Evolutionary conservation across 177 flowering plant species (phyloP).

Genomic region (Vitis hybrid): DNA sequence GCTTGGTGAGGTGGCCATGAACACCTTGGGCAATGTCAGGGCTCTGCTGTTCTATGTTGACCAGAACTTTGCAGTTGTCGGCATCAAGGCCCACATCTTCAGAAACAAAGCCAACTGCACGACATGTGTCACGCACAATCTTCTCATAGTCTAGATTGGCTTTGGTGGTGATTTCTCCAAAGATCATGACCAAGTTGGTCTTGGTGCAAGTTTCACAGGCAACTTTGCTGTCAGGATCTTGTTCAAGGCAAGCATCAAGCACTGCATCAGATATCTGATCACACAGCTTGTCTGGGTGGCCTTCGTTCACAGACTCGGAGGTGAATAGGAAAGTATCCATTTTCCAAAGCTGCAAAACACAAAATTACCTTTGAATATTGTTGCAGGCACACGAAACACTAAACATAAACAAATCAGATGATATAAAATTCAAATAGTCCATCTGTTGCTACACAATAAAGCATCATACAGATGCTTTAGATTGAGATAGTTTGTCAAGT

Average conservation of each 20-base stretch:
- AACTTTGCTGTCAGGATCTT: slow-evolving; percentile 62
- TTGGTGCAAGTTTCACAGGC: slow-evolving; percentile 60
- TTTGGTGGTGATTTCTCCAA: slow-evolving; percentile 61
- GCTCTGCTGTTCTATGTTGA: slow-evolving; percentile 61
- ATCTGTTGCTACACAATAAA: neutral
- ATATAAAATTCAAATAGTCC: neutral
- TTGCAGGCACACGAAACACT: neutral
- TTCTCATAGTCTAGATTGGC: slow-evolving; percentile 53
- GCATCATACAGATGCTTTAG: neutral
- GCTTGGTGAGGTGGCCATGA: slow-evolving; percentile 53
- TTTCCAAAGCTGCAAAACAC: slow-evolving; percentile 19
- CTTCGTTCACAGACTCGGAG: slow-evolving; percentile 66
- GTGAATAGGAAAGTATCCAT: slow-evolving; percentile 63
- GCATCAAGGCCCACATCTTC: slow-evolving; percentile 61
- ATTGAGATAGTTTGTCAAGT: neutral
- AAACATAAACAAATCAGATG: neutral
- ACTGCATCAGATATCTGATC: slow-evolving; percentile 65
- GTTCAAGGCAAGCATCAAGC: slow-evolving; percentile 57
- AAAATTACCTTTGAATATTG: neutral
- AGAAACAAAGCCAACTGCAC: slow-evolving; percentile 47
- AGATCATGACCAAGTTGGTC: slow-evolving; percentile 61
- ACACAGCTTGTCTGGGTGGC: slow-evolving; percentile 60
- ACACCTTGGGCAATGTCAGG: slow-evolving; percentile 68
- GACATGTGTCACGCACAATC: slow-evolving; percentile 59
- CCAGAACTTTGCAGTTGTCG: slow-evolving; percentile 56